These are phyloP conservation scores for Wallacemonas sp. DNA, from an alignment of 208 protist genomes.

Conservation along the genomic window DNA sequence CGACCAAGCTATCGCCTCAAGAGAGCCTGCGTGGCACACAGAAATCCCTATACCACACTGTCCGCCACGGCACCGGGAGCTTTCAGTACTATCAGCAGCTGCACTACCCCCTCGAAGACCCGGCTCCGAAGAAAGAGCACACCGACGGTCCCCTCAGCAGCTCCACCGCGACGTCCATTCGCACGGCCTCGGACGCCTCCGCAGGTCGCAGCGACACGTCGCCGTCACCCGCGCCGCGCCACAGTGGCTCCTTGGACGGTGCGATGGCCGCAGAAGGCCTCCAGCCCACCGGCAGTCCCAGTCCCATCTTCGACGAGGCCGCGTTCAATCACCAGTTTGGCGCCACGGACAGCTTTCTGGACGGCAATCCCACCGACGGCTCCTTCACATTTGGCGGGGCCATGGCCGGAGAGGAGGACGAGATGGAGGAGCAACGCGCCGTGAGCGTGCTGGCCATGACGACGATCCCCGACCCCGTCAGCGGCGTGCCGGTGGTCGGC, in stretches of 20 bases:
- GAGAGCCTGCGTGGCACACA: conserved; percentile 30
- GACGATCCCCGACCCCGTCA: conserved; percentile 73
- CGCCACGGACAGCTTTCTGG: neutral
- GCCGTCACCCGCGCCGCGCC: conserved; percentile 34
- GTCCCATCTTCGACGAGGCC: conserved; percentile 43
- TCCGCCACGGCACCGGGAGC: conserved; percentile 33
- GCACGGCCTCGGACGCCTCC: neutral
- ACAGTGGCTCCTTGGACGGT: conserved; percentile 14
- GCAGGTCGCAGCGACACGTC: neutral
- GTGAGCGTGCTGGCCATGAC: conserved; percentile 73
- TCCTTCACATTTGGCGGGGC: conserved; percentile 27
- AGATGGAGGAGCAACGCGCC: conserved; percentile 36
- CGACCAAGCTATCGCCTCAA: conserved; percentile 15
- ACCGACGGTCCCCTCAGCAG: conserved; percentile 17
- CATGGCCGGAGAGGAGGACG: conserved; percentile 35
- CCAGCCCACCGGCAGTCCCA: conserved; percentile 28
- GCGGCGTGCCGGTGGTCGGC: conserved; percentile 60
- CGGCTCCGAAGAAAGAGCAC: conserved; percentile 21
- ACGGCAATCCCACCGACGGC: conserved; percentile 17
- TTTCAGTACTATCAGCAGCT: conserved; percentile 74
- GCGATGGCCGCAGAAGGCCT: neutral
- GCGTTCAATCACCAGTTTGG: conserved; percentile 36
- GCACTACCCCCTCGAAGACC: conserved; percentile 63
- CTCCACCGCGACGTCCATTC: conserved; percentile 2
- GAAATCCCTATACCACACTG: conserved; percentile 53